phyloP scores from a whole-genome alignment of 306 rosid species.

The Herpetospermum pedunculosum region DNA sequence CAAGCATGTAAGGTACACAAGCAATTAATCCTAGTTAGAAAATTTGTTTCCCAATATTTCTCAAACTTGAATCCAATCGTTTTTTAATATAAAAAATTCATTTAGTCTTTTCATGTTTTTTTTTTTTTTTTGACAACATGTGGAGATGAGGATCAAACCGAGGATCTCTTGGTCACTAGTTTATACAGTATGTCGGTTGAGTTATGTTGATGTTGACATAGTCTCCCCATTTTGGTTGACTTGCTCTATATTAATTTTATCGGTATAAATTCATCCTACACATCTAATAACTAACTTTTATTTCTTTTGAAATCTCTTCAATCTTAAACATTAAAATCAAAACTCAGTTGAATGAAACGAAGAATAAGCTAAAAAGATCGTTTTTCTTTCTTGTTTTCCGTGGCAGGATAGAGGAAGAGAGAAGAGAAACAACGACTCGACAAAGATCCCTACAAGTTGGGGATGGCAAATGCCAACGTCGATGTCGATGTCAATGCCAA shows the following conservation, averaged over 20 bases:
- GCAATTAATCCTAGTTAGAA: too few relatives aligned
- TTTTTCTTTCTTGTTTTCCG: neutral
- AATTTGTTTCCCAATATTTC: too few relatives aligned
- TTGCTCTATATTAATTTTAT: neutral
- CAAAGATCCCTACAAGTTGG: constrained; percentile 14
- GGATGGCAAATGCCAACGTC: constrained; percentile 23
- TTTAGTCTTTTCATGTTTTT: too few relatives aligned
- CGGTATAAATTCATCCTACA: neutral
- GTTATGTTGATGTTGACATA: too few relatives aligned
- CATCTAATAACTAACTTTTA: neutral
- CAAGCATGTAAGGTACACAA: too few relatives aligned
- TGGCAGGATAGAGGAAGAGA: constrained; percentile 25
- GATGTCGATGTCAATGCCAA: neutral
- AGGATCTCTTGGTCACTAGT: too few relatives aligned
- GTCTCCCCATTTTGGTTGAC: too few relatives aligned
- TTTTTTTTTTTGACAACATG: too few relatives aligned
- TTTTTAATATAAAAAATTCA: too few relatives aligned
- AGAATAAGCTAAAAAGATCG: neutral
- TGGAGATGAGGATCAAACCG: too few relatives aligned
- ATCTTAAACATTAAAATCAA: neutral
- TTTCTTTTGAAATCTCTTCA: neutral
- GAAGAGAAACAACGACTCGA: constrained; percentile 12
- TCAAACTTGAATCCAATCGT: too few relatives aligned
- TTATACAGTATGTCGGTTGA: too few relatives aligned
- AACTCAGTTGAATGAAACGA: neutral